Evolutionary conservation across 1,139 yeast genomes (phyloP), one percentile per base, ranked within the genome.

Genomic region (Wickerhamomyces sp.): DNA sequence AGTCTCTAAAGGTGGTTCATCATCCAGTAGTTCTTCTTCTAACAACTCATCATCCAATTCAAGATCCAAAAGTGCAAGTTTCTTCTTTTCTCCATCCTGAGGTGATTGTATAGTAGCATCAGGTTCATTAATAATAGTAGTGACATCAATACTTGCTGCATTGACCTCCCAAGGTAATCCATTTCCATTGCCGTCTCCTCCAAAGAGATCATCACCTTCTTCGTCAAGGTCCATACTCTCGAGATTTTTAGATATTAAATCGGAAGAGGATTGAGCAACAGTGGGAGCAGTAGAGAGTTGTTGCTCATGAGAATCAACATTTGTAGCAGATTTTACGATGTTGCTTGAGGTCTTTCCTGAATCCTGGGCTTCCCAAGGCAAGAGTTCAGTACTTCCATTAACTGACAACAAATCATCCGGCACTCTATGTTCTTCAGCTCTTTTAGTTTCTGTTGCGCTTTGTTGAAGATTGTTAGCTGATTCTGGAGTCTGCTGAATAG

Each of bases 11-110:
- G 29, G 11, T 8, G 23, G 18, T 7, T 38, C 23, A 29, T 38
- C 40, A 31, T 38, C 39, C 4, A 37, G 14, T 11, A 37, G 27
- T 6, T 69, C 75, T 38, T 72, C 75, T 38, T 69, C 67, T n/a
- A 72, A 62, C 7, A 71, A 52, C 35, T 72, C 76, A 44, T 75
- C 79, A 46, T 78, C 83, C 32, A 51, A 5, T 8, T 43, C 48
- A 6, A 50, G 42, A 7, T 50, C 50, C 18, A 58, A 41, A 36
- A 55, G 49, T 7, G 58, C 49, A 43, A 58, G 52, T 43, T 55
- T 57, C 14, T 49, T 42, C 9, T 26, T 33, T 7, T 15, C 10
- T 10, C 7, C 10, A 30, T 29, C 31, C 6, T 30, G 27, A 15
- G 9, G 11, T n/a, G 13, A 7, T 23, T 11, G 11, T 11, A 10